A percentile compares a stretch with the other conserved stretches of the same genome.
Evolutionary conservation across 139 green algal genomes (phyloP).

Genomic region (Micractinium sp.): DNA sequence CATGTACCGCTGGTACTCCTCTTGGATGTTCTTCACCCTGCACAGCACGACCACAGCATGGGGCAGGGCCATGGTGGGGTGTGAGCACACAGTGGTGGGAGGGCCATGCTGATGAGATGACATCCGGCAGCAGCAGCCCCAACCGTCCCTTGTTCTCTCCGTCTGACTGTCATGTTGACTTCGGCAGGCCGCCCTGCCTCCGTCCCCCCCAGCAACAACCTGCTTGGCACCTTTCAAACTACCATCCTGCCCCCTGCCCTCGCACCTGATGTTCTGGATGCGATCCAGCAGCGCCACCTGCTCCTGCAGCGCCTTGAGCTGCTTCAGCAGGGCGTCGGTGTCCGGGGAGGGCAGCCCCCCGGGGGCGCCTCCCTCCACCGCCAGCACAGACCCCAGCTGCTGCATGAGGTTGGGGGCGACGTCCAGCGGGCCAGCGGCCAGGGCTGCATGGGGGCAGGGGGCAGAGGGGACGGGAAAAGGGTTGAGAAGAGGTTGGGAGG

Average conservation of each 20-base stretch:
- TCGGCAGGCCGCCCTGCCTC: no score
- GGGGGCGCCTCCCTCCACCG: slow-evolving; percentile 19
- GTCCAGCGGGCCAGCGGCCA: slow-evolving; percentile 59
- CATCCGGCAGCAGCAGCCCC: no score
- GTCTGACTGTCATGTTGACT: no score
- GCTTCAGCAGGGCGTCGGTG: slow-evolving; percentile 45
- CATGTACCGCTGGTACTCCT: slow-evolving; percentile 90
- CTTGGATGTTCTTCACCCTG: slow-evolving; percentile 76
- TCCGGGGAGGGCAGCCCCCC: slow-evolving; percentile 34
- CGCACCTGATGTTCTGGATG: slow-evolving; percentile 68
- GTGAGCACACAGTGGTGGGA: background rate
- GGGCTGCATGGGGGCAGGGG: slow-evolving; percentile 13
- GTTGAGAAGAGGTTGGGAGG: no score
- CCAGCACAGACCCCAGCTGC: slow-evolving; percentile 50
- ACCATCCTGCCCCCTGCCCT: background rate
- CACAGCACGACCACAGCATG: background rate
- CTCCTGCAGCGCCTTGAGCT: slow-evolving; percentile 64
- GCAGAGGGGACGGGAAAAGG: background rate
- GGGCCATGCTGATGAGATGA: background rate
- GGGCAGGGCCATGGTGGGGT: no score
- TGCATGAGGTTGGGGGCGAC: slow-evolving; percentile 49
- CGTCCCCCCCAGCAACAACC: no score
- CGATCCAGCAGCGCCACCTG: slow-evolving; percentile 82
- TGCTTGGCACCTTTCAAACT: no score
- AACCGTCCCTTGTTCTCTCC: background rate